Percentiles rank a stretch among this genome's conserved stretches.
These are phyloP conservation scores for Teratosphaeria gauchensis DNA, from an alignment of 2,329 filamentous ascomycete species.

Conservation along the genomic window DNA sequence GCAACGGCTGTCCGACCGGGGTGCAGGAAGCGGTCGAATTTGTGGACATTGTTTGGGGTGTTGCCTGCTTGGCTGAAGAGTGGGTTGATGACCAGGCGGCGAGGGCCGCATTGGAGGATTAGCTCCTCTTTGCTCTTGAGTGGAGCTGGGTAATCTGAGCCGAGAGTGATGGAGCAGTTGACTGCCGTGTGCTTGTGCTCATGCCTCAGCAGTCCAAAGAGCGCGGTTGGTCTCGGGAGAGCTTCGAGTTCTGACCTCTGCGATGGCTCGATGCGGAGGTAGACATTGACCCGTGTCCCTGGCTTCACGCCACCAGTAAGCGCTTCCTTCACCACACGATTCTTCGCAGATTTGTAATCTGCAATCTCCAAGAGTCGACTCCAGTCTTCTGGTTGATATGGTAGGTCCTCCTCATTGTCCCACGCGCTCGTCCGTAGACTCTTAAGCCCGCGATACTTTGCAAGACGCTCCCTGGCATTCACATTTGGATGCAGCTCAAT, in stretches of 20 bases:
- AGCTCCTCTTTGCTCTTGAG: conserved; percentile 89
- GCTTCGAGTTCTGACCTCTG: conserved; percentile 43
- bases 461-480: conserved; percentile 72
- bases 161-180: conserved; percentile 83
- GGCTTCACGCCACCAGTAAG: conserved; percentile 78
- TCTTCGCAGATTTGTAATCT: conserved; percentile 82
- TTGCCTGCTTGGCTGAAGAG: conserved; percentile 82
- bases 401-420: conserved; percentile 78
- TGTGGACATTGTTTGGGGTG: conserved; percentile 94
- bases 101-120: conserved; percentile 81
- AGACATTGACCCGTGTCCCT: conserved; percentile 72
- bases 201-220: conserved; percentile 84
- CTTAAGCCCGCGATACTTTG: conserved; percentile 84
- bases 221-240: conserved; percentile 52
- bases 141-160: conserved; percentile 62
- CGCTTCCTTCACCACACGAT: conserved; percentile 67
- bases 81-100: conserved; percentile 78
- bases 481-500: conserved; percentile 88
- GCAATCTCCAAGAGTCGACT: conserved; percentile 71
- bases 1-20: conserved; percentile 84
- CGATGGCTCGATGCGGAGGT: conserved; percentile 48
- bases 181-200: conserved; percentile 88
- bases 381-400: conserved; percentile 87
- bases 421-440: conserved; percentile 78
- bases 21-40: conserved; percentile 85